Conservation (phyloP, 192 early-diverging fungal genomes). For the Backusella parvicylindrica region DNA sequence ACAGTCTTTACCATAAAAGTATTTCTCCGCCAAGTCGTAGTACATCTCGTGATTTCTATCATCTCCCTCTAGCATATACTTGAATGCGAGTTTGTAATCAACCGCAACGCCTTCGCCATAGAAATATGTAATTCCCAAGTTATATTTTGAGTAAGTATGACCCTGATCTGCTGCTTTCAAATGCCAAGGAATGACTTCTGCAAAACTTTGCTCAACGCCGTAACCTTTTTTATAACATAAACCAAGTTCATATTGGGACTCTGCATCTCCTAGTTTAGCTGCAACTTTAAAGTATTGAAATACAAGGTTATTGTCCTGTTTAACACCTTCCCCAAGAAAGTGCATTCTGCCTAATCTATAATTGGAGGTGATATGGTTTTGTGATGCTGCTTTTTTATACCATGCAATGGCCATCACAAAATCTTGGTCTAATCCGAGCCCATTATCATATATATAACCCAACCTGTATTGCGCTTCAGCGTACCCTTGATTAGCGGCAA, state of each 20-base stretch:
- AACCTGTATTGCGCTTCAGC: not conserved
- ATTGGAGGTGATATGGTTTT: not conserved
- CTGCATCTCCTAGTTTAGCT: not conserved
- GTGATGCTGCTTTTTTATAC: not conserved
- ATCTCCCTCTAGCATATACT: not conserved
- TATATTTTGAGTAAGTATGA: not conserved
- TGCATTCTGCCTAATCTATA: not conserved
- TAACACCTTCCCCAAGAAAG: not conserved
- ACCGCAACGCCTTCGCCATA: not conserved
- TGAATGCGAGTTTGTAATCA: not conserved
- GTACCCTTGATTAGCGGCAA: not conserved
- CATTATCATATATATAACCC: not conserved
- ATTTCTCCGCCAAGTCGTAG: not conserved
- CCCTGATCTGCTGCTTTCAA: not conserved
- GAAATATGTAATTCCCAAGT: not conserved
- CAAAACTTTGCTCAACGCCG: not conserved
- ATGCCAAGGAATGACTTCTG: not conserved
- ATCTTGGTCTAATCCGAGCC: not conserved
- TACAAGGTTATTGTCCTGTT: not conserved
- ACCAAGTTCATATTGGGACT: not conserved
- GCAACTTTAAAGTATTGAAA: not conserved
- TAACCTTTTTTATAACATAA: not conserved
- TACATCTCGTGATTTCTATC: not conserved
- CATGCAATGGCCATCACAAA: not conserved
- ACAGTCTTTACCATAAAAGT: not conserved